Base-by-base conservation (phyloP, 2,329 filamentous ascomycete genomes). In the Penicillium vulpinum region DNA sequence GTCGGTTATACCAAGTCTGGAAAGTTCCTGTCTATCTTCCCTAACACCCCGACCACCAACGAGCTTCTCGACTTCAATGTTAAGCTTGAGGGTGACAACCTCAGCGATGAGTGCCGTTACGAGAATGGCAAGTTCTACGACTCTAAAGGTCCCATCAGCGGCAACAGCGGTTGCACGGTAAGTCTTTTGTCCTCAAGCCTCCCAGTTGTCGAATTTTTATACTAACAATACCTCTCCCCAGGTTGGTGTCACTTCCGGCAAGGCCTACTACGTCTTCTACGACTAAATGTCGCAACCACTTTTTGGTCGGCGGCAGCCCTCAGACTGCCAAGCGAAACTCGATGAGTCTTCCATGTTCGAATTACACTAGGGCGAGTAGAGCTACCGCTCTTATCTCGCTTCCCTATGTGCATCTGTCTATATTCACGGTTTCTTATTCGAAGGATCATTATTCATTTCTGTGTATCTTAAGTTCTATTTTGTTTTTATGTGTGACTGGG, bases 11-110 rank as follows among this genome's bases (percentile, higher is more conserved):
- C 82, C 72, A 74, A 82, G 67, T 52, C 51, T 21, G 86, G 88
- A 61, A 94, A 88, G 40, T 97, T 85, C 80, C 78, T 96, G 58
- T 91, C 90, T 48, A 85, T 97, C 74, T 91, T 93, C 83, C 86
- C 87, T 72, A 97, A 97, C 80, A 70, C 77, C 59, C 91, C 92
- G 5, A 95, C 90, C 54, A 91, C 85, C 66, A 73, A 75, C 18
- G 86, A 85, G 36, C 75, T 79, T 60, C 86, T 96, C 38, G 82
- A 92, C 74, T 96, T 89, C 79, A 89, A 88, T 71, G 85, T 97
- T 70, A 84, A 87, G 68, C 88, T 97, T 64, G 79, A 70, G 41
- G 92, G 91, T 54, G 88, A 90, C 57, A 74, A 78, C 62, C 72
- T 85, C 41, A 77, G 73, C 57, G 81, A 80, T 47, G 76, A 72